These are phyloP conservation scores for Globomyces pollinis-pini DNA, from an alignment of 192 early-diverging fungal species.

Conservation along the genomic window DNA sequence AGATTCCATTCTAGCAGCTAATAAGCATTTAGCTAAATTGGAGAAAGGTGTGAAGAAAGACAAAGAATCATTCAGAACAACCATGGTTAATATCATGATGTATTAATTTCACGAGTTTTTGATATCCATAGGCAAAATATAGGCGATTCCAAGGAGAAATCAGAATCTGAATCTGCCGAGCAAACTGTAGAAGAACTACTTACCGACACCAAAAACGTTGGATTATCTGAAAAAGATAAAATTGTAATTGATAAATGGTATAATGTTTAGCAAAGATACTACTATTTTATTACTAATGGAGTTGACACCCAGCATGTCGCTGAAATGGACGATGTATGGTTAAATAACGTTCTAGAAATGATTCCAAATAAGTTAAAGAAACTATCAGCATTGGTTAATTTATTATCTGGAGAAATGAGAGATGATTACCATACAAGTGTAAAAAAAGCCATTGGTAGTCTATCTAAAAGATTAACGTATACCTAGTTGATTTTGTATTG, in stretches of 20 bases:
- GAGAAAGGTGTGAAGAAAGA: slow-evolving; percentile 43
- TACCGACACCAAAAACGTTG: too few species aligned
- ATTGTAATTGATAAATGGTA: slow-evolving; percentile 9
- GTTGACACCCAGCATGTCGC: slow-evolving; percentile 57
- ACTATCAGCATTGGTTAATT: slow-evolving; percentile 28
- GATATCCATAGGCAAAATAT: not conserved
- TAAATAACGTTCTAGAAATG: slow-evolving; percentile 43
- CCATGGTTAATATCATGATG: slow-evolving; percentile 55
- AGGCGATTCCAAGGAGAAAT: not conserved
- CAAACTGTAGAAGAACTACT: too few species aligned
- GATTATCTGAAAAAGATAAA: slow-evolving; percentile 9
- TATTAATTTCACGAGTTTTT: slow-evolving; percentile 8
- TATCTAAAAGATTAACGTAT: not conserved
- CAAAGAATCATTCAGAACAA: slow-evolving; percentile 48
- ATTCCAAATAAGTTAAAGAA: slow-evolving; percentile 39
- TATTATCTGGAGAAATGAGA: slow-evolving; percentile 48
- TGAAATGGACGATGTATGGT: slow-evolving; percentile 55
- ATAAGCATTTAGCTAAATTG: not conserved
- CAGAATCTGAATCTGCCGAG: too few species aligned
- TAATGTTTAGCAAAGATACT: slow-evolving; percentile 50
- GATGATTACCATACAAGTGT: slow-evolving; percentile 62
- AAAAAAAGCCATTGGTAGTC: slow-evolving; percentile 53
- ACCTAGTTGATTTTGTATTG: slow-evolving; percentile 55
- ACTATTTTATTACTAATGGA: slow-evolving; percentile 60
- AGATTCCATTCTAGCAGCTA: not conserved